phyloP scores from a whole-genome alignment of 306 rosid species.

The Acacia melanoxylon region DNA sequence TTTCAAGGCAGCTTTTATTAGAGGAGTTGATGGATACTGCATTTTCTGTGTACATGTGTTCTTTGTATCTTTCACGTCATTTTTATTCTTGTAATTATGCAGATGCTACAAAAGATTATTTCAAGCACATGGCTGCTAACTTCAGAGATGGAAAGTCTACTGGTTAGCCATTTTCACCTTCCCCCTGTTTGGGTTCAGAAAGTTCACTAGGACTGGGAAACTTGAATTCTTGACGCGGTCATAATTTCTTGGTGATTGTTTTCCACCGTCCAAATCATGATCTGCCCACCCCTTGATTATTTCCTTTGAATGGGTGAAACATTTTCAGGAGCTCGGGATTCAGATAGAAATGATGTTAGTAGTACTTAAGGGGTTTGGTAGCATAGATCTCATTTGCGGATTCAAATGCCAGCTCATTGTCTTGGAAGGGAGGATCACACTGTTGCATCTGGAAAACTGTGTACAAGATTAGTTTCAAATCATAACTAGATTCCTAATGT shows the following conservation, averaged over 20 bases:
- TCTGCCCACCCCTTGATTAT: background rate
- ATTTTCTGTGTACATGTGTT: background rate
- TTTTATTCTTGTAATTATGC: slow-evolving; percentile 33
- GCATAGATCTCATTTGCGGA: slow-evolving; percentile 30
- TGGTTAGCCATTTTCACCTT: slow-evolving; percentile 43
- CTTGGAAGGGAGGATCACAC: slow-evolving; percentile 29
- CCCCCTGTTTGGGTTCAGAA: slow-evolving; percentile 19
- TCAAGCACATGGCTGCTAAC: slow-evolving; percentile 50
- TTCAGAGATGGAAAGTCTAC: slow-evolving; percentile 49
- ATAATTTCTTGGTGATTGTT: background rate
- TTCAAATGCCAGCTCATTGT: slow-evolving; percentile 27
- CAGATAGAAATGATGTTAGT: slow-evolving; percentile 34
- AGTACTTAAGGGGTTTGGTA: slow-evolving; percentile 28
- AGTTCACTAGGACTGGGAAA: background rate
- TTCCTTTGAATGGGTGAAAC: background rate
- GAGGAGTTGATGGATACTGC: background rate
- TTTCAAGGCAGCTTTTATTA: slow-evolving; percentile 8
- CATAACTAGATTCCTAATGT: slow-evolving; percentile 21
- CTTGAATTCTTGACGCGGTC: background rate
- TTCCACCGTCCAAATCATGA: background rate
- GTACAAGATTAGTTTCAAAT: slow-evolving; percentile 16
- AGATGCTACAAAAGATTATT: slow-evolving; percentile 88
- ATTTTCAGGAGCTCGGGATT: slow-evolving; percentile 38
- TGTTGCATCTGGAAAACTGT: slow-evolving; percentile 17
- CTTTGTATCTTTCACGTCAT: background rate